Percentiles rank a stretch among this genome's conserved stretches.
Conservation (phyloP, 1,284 basidiomycete genomes). For the Ceratobasidium sp. region DNA sequence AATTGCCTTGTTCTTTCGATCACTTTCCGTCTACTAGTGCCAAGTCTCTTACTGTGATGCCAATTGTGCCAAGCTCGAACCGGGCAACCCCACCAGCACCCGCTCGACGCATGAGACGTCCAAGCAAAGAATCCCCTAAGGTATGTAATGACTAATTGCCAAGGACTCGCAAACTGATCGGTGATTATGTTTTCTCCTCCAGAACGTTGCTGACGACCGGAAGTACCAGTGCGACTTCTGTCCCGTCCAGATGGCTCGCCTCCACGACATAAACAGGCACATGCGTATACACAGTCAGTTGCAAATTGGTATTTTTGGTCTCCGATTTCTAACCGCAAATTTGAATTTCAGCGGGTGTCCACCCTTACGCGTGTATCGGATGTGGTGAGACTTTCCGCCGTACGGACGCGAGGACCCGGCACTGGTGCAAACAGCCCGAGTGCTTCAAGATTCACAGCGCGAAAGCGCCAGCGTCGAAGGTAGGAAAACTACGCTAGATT, state of each 20-base stretch:
- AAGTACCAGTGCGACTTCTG: constrained; percentile 35
- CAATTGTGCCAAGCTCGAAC: constrained; percentile 30
- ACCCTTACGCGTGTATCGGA: constrained; percentile 34
- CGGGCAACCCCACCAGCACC: constrained; percentile 13
- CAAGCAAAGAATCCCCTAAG: constrained; percentile 31
- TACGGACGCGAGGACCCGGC: constrained; percentile 31
- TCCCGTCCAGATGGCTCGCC: constrained; percentile 32
- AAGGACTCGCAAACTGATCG: not conserved
- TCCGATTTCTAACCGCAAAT: not conserved
- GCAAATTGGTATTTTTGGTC: constrained; percentile 4
- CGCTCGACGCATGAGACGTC: constrained; percentile 1
- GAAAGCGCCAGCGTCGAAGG: constrained; percentile 32
- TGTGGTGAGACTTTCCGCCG: constrained; percentile 37
- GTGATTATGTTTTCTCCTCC: not conserved
- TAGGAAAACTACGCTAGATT: not conserved
- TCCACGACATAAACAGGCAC: constrained; percentile 34
- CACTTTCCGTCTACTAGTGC: not conserved
- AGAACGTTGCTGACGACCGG: constrained; percentile 23
- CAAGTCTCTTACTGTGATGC: constrained; percentile 6
- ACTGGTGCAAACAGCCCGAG: constrained; percentile 34
- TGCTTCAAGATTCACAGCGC: constrained; percentile 35
- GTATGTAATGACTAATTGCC: constrained; percentile 1
- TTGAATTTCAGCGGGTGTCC: constrained; percentile 29
- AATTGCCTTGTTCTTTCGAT: constrained; percentile 1
- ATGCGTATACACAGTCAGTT: constrained; percentile 37